Conservation (phyloP, 106 monocot genomes). For the Platanthera zijinensis region DNA sequence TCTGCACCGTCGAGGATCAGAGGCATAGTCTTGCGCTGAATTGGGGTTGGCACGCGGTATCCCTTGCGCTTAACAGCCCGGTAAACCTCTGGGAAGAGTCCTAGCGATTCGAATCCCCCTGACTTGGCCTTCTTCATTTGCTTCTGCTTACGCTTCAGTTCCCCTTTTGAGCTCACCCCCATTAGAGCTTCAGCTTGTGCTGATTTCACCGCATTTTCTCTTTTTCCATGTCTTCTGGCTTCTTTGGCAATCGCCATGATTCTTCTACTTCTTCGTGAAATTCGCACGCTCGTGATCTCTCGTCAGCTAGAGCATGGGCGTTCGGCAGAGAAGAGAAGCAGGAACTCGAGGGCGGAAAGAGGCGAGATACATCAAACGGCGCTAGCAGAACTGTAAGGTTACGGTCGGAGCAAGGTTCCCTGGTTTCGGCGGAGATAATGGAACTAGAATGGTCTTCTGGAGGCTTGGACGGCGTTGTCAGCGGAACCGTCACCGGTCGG, state of each 20-base stretch:
- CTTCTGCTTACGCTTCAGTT: constrained; percentile 28
- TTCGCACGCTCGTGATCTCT: too few relatives aligned
- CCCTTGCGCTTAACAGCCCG: constrained; percentile 76
- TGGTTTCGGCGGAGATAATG: too few relatives aligned
- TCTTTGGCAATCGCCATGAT: not conserved
- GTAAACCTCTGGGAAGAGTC: constrained; percentile 55
- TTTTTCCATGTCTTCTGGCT: not conserved
- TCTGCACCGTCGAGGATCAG: constrained; percentile 74
- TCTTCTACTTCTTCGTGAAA: too few relatives aligned
- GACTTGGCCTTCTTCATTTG: constrained; percentile 60
- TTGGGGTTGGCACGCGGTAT: constrained; percentile 83
- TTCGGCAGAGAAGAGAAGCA: too few relatives aligned
- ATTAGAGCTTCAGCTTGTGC: constrained; percentile 13
- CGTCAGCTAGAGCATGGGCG: too few relatives aligned
- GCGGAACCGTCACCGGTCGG: too few relatives aligned
- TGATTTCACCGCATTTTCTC: not conserved
- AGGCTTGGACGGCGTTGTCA: too few relatives aligned
- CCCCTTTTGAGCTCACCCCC: constrained; percentile 34
- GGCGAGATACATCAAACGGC: too few relatives aligned
- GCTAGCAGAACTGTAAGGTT: too few relatives aligned
- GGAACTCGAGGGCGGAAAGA: too few relatives aligned
- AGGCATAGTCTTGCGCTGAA: constrained; percentile 93
- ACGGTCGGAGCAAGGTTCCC: too few relatives aligned
- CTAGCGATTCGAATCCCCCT: constrained; percentile 84
- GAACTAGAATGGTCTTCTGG: too few relatives aligned